Base-by-base conservation (phyloP, 352 stramenopile genomes). In the Pythium pyrilobum region DNA sequence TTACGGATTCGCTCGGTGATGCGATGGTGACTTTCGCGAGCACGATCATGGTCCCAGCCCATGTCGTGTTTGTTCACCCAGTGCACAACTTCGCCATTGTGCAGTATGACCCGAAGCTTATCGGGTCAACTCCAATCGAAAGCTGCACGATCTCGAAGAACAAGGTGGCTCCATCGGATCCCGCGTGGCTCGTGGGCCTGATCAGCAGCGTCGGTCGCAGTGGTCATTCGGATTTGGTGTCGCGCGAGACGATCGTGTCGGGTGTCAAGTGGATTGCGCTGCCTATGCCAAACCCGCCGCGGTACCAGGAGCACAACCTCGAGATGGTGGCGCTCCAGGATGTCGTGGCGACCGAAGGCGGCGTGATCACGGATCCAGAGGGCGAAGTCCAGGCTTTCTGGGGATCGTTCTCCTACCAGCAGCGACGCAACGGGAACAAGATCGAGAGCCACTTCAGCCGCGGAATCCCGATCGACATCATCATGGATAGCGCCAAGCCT, bases 41-140 rank as follows among this genome's bases (percentile, higher is more conserved):
- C 57, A 94, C 84, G n/a, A 86, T 94, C 15, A 86, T 96, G 55
- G 80, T 94, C 11, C 85, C 87, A 0, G 88, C 81, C 10, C 74
- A 86, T 18, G 82, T 96, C 1, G 70, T 96, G n/a, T 97, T 97
- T 48, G 84, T 96, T 2, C 91, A 97, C 55, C 91, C 91, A 6
- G 78, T 96, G 52, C 88, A 97, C 69, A 97, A 97, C 62, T 96
- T 97, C 52, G 83, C 85, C 8, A 92, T 97, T 52, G 78, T 97
- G 15, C 83, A 95, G 64, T 96, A 96, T 62, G 85, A 97, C 56
- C 81, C 87, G 21, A 84, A 84, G 57, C 67, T 90, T 11, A 92
- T 94, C 58, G 84, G 84, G 2, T 87, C 81, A 8, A 92, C 84
- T 13, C 81, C 82, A 0, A 88, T 95, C 36, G 67, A 89, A 51